Evolutionary conservation across 2,329 filamentous ascomycete genomes (phyloP).

Genomic region (Fusarium nisikadoi): DNA sequence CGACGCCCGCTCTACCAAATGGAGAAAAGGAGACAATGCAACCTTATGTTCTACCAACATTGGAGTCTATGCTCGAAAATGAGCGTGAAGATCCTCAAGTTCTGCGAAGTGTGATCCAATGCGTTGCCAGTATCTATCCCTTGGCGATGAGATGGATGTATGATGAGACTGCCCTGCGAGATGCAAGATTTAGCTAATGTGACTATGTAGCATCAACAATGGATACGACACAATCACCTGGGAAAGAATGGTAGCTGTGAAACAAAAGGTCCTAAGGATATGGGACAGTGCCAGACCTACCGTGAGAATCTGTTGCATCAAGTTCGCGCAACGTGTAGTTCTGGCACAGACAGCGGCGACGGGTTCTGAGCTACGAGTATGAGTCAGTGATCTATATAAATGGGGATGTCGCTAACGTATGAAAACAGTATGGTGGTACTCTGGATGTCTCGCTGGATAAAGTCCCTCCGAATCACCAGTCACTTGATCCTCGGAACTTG

Average conservation of each 20-base stretch:
- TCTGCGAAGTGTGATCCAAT: slow-evolving; percentile 86
- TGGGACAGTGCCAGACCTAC: slow-evolving; percentile 85
- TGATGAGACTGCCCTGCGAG: slow-evolving; percentile 57
- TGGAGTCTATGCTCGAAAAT: slow-evolving; percentile 76
- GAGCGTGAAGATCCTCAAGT: slow-evolving; percentile 82
- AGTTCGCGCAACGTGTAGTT: slow-evolving; percentile 94
- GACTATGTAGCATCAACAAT: slow-evolving; percentile 78
- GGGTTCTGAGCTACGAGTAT: slow-evolving; percentile 83
- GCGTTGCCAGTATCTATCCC: slow-evolving; percentile 91
- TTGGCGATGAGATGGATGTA: slow-evolving; percentile 94
- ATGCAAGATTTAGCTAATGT: slow-evolving; percentile 43
- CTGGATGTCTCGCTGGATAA: slow-evolving; percentile 86
- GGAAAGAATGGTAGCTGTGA: slow-evolving; percentile 89
- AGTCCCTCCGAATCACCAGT: slow-evolving; percentile 82
- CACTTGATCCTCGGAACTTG: slow-evolving; percentile 81
- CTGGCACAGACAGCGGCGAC: slow-evolving; percentile 89
- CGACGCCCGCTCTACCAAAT: slow-evolving; percentile 82
- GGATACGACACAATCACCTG: slow-evolving; percentile 83
- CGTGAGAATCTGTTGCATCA: slow-evolving; percentile 93
- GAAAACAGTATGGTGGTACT: slow-evolving; percentile 56
- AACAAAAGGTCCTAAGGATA: slow-evolving; percentile 85
- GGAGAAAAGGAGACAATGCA: slow-evolving; percentile 85
- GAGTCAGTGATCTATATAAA: neutral
- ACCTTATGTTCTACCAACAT: slow-evolving; percentile 79
- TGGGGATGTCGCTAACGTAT: slow-evolving; percentile 21